These are phyloP conservation scores for Scutellaria minor DNA, from an alignment of 257 asterid species.

Conservation along the genomic window DNA sequence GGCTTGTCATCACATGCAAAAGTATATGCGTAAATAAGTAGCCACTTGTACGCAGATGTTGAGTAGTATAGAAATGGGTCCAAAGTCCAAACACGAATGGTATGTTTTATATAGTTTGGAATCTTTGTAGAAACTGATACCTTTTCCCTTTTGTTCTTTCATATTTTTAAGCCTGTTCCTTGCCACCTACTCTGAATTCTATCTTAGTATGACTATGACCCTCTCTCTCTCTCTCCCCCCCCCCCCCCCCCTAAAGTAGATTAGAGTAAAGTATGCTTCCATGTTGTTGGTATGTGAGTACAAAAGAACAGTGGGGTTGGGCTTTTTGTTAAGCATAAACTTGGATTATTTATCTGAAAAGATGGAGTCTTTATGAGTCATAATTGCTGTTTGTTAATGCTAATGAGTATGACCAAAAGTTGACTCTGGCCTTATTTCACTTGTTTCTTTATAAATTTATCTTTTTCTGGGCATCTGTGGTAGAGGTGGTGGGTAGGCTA, in stretches of 20 bases:
- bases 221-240: conserved; percentile 2
- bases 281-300: conserved; percentile 31
- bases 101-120: conserved; percentile 35
- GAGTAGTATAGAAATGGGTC: conserved; percentile 16
- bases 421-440: conserved; percentile 39
- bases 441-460: conserved; percentile 17
- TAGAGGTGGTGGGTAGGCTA: conserved; percentile 68
- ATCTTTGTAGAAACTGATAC: conserved; percentile 40
- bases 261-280: conserved; percentile 36
- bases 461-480: conserved; percentile 51
- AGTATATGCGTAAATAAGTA: background rate
- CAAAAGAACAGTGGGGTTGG: conserved; percentile 41
- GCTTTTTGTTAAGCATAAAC: conserved; percentile 36
- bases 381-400: conserved; percentile 45
- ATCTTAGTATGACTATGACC: conserved; percentile 30
- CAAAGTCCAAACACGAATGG: conserved; percentile 31
- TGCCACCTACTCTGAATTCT: conserved; percentile 37
- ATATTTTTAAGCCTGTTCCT: conserved; percentile 25
- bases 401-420: conserved; percentile 37
- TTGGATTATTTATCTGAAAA: conserved; percentile 42
- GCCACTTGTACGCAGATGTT: conserved; percentile 10
- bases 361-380: conserved; percentile 46
- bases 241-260: background rate
- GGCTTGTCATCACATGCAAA: conserved; percentile 30
- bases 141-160: conserved; percentile 33